Conservation (phyloP, 2,329 filamentous ascomycete species). For the Cadophora sp. region DNA sequence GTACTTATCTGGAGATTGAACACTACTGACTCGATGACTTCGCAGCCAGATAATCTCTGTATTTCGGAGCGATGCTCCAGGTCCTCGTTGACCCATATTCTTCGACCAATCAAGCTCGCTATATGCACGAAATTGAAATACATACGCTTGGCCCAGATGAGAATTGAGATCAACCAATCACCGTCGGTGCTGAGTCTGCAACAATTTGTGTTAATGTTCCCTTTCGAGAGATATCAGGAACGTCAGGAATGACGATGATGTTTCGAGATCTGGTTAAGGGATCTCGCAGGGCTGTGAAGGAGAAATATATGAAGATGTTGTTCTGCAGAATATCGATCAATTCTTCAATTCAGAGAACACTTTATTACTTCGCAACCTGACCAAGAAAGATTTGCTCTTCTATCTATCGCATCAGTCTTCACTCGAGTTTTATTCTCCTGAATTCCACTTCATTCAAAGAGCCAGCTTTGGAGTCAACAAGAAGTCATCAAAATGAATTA, state of each 20-base stretch:
- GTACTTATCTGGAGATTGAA: not conserved
- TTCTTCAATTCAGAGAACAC: not conserved
- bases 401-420: not conserved
- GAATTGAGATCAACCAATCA: slow-evolving; percentile 4
- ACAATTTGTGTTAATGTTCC: not conserved
- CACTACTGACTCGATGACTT: not conserved
- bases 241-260: slow-evolving; percentile 1
- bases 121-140: not conserved
- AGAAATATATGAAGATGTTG: slow-evolving; percentile 13
- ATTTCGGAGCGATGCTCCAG: not conserved
- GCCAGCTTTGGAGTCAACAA: not conserved
- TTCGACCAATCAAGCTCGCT: not conserved
- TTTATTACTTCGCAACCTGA: not conserved
- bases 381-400: not conserved
- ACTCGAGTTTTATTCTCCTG: not conserved
- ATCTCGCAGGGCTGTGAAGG: not conserved
- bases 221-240: slow-evolving; percentile 11
- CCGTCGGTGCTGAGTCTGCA: not conserved
- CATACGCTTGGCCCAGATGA: not conserved
- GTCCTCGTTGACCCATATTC: not conserved
- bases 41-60: not conserved
- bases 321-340: not conserved
- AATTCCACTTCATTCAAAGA: not conserved
- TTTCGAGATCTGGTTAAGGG: slow-evolving; percentile 2
- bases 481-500: not conserved